Base-by-base conservation (phyloP, 1,139 yeast genomes). In the Keqinozyma sinolaborantium region DNA sequence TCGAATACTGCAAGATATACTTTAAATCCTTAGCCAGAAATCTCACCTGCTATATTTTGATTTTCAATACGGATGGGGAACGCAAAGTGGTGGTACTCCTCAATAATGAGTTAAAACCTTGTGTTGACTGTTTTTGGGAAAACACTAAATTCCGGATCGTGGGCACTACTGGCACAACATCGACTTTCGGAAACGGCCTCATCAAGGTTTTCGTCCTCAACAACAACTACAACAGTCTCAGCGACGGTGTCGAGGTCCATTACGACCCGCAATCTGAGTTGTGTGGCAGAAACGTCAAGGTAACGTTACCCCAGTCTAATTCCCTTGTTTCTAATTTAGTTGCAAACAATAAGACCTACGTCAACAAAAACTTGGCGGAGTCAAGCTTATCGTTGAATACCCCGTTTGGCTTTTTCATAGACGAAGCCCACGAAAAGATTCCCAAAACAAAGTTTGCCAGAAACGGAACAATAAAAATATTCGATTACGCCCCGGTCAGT, bases 151-250 rank as follows among this genome's bases (percentile, higher is more conserved):
- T 65, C 16, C 48, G 73, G 18, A 45, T 62, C 3, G 35, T 43
- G 24, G 72, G 72, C 0, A 53, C 61, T 1, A 53, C 68, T 3
- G 70, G 69, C 0, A 58, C 64, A 3, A 47, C 67, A 2, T 61
- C 71, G 7, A 60, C 70, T 1, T 63, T 64, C 38, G 70, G 69
- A 6, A 59, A 54, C 31, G 61, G 65, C 1, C 42, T 56, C 9
- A 47, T 64, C 24, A 51, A 55, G 30, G 32, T 60, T 21, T 55
- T 41, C 31, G 51, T 61, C 5, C 46, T 66, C 49, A 36, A 44
- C 10, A 37, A 44, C 2, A 31, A 41, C 7, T 43, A 56, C 11
- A 46, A 47, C 9, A 41, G 56, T 10, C 49, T 63, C 7, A 44
- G 53, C 4, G 62, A 62, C 35, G 51, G 47, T 12, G 36, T 55